A percentile compares a stretch with the other conserved stretches of the same genome.
These are phyloP conservation scores for Carallia brachiata DNA, from an alignment of 345 rosid species.

Conservation along the genomic window DNA sequence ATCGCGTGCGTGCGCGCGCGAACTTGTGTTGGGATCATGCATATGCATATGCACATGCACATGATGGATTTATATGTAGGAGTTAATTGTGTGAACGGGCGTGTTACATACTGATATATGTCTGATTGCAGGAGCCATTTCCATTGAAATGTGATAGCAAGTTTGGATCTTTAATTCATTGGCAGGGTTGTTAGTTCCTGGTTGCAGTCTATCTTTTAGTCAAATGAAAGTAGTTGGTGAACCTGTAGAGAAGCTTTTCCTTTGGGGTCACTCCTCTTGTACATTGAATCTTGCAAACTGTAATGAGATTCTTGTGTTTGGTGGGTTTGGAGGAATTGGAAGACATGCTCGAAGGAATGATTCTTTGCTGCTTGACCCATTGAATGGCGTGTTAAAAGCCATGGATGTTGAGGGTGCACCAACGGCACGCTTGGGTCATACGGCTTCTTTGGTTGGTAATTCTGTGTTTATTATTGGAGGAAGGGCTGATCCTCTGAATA, in stretches of 20 bases:
- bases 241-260: constrained; percentile 70
- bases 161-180: constrained; percentile 72
- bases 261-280: constrained; percentile 90
- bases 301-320: constrained; percentile 56
- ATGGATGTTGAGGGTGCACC: constrained; percentile 45
- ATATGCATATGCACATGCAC: no score
- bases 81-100: constrained; percentile 21
- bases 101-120: constrained; percentile 29
- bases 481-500: constrained; percentile 70
- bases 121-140: constrained; percentile 63
- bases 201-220: constrained; percentile 34
- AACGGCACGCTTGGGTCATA: constrained; percentile 80
- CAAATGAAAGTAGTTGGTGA: constrained; percentile 52
- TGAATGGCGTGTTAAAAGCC: constrained; percentile 41
- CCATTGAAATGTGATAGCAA: constrained; percentile 52
- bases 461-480: constrained; percentile 79
- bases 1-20: no score
- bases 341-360: constrained; percentile 86
- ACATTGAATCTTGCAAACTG: constrained; percentile 24
- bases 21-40: no score
- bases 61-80: no score
- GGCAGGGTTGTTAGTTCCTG: constrained; percentile 56
- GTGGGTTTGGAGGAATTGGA: constrained; percentile 95
- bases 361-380: constrained; percentile 58
- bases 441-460: constrained; percentile 67